Evolutionary conservation across 2,329 filamentous ascomycete species (phyloP), one percentile per base, ranked within the genome.

Genomic region (Leptographium procerum): DNA sequence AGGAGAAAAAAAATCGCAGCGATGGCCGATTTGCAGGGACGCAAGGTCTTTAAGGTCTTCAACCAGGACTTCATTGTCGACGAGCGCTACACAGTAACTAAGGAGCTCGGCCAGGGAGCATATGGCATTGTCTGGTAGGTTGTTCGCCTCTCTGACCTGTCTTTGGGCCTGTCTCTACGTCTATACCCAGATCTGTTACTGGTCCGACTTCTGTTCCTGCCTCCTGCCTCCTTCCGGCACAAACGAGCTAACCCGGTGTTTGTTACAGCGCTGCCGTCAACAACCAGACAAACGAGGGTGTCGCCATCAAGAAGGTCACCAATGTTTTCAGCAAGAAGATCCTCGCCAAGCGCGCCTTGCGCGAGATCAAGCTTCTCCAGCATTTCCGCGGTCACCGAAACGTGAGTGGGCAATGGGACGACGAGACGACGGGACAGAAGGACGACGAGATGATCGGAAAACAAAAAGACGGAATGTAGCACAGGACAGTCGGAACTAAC

Each of bases 301-400:
- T 99, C 63, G 94, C 94, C 68, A 94, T 99, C 80, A 99, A 99
- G 77, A 99, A 99, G 77, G 90, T 99, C 72, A 99, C 94, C 78
- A 99, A 99, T 88, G 92, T 99, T 68, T 99, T 99, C 76, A 96
- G 91, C 82, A 99, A 99, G 79, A 97, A 97, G 84, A 99, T 99
- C 66, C 82, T 99, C 65, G 94, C 94, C 68, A 99, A 99, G 85
- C 89, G 94, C 69, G 94, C 94, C 55, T 75, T 99, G 79, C 86
- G 94, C 73, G 94, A 99, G 77, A 97, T 99, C 76, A 99, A 97
- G 83, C 83, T 99, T 66, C 81, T 99, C 64, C 92, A 97, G 77
- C 94, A 99, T 75, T 99, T 99, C 77, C 84, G 94, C 68, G 89
- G 89, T 57, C 88, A 92, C 69, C 86, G 89, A 68, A 92, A 92